Conservation (phyloP, 2,329 filamentous ascomycete genomes). For the Fusarium anguioides region DNA sequence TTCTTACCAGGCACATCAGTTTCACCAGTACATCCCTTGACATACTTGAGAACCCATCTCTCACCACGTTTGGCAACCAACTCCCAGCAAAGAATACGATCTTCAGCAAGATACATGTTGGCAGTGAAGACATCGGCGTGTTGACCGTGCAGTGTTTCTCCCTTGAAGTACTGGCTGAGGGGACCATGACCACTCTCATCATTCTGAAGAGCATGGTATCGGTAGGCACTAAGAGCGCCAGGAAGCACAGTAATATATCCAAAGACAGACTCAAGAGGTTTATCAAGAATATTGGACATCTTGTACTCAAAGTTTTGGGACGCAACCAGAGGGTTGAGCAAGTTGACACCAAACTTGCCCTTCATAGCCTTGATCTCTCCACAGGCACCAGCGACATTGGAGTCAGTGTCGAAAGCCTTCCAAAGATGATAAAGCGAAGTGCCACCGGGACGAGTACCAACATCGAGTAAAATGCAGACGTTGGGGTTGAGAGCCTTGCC, state of each 20-base stretch:
- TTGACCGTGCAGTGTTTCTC: conserved; percentile 94
- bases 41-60: conserved; percentile 97
- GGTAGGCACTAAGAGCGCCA: conserved; percentile 92
- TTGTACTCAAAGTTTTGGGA: conserved; percentile 99
- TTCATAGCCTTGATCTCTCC: conserved; percentile 99
- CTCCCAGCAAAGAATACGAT: conserved; percentile 93
- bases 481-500: conserved; percentile 93
- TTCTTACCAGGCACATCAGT: conserved; percentile 93
- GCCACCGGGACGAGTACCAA: conserved; percentile 89
- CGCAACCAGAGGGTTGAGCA: conserved; percentile 93
- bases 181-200: conserved; percentile 96
- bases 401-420: conserved; percentile 99
- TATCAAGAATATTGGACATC: conserved; percentile 99
- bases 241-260: conserved; percentile 98
- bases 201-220: conserved; percentile 96
- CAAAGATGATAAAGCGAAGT: conserved; percentile 97
- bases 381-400: conserved; percentile 94
- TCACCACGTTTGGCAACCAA: conserved; percentile 94
- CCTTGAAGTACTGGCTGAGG: conserved; percentile 98
- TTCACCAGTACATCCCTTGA: conserved; percentile 95
- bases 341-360: conserved; percentile 81
- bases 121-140: conserved; percentile 97
- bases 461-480: conserved; percentile 95
- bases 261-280: conserved; percentile 95
- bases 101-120: conserved; percentile 93